A percentile compares a stretch with the other conserved stretches of the same genome.
Conservation (phyloP, 1,284 basidiomycete genomes). For the Neolentinus lepideus region DNA sequence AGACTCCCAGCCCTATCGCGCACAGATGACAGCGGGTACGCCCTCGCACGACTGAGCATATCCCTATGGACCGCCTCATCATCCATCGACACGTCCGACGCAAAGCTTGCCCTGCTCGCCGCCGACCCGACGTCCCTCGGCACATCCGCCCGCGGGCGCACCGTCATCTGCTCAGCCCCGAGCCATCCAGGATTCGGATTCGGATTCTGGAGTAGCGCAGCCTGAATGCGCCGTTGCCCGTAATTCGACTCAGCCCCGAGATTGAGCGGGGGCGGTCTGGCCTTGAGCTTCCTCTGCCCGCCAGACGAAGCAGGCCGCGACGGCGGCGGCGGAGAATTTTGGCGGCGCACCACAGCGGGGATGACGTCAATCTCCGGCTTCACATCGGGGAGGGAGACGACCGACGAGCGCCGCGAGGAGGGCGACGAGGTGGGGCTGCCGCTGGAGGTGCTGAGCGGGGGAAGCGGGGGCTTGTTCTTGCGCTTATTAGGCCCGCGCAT, state of each 20-base stretch:
- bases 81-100: neutral
- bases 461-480: constrained; percentile 16
- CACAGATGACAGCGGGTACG: neutral
- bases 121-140: neutral
- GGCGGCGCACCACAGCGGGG: neutral
- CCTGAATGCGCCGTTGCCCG: neutral
- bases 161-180: neutral
- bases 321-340: neutral
- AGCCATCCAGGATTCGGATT: too few relatives aligned
- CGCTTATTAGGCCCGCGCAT: constrained; percentile 56
- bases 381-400: neutral
- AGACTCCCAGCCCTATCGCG: neutral
- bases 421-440: constrained; percentile 4
- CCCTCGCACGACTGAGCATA: neutral
- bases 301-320: neutral
- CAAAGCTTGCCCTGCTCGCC: neutral
- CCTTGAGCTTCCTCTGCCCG: neutral
- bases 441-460: neutral
- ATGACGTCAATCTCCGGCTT: neutral
- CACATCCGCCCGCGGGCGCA: neutral
- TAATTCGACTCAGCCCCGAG: neutral
- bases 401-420: neutral
- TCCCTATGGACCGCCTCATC: neutral
- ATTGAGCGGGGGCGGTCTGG: neutral
- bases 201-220: too few relatives aligned